These are phyloP conservation scores for Canna indica DNA, from an alignment of 176 grass and related monocot genomes.

Conservation along the genomic window DNA sequence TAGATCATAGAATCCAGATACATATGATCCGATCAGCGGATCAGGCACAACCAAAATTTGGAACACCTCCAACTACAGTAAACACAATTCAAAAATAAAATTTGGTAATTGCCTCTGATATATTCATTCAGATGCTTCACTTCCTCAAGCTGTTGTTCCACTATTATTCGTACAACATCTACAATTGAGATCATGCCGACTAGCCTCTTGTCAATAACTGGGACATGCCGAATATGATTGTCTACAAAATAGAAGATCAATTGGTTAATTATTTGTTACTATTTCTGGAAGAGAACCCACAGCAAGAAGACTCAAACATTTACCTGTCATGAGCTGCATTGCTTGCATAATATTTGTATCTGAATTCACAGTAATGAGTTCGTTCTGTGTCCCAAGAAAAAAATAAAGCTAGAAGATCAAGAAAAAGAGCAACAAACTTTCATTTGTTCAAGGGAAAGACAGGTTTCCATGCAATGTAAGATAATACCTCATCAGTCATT, in stretches of 20 bases:
- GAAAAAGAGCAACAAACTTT: not conserved
- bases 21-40: too few relatives aligned
- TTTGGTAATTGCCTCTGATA: slow-evolving; percentile 79
- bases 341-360: slow-evolving; percentile 68
- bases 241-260: slow-evolving; percentile 28
- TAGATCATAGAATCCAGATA: too few relatives aligned
- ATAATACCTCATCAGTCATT: slow-evolving; percentile 83
- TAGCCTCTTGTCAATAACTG: slow-evolving; percentile 70
- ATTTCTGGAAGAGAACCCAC: not conserved
- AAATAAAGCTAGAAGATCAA: not conserved
- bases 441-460: too few relatives aligned
- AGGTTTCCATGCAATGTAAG: not conserved
- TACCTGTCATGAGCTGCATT: slow-evolving; percentile 93
- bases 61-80: too few relatives aligned
- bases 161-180: slow-evolving; percentile 66
- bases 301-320: not conserved
- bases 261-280: not conserved
- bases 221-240: slow-evolving; percentile 70
- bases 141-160: slow-evolving; percentile 78
- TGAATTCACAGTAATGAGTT: slow-evolving; percentile 48
- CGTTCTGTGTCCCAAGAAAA: slow-evolving; percentile 34
- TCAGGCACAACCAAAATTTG: too few relatives aligned
- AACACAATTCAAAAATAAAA: too few relatives aligned
- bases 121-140: slow-evolving; percentile 64
- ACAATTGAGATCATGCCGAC: slow-evolving; percentile 74